Evolutionary conservation across 2,329 filamentous ascomycete species (phyloP), one percentile per base, ranked within the genome.

Genomic region (Thermothelomyces thermophilus): DNA sequence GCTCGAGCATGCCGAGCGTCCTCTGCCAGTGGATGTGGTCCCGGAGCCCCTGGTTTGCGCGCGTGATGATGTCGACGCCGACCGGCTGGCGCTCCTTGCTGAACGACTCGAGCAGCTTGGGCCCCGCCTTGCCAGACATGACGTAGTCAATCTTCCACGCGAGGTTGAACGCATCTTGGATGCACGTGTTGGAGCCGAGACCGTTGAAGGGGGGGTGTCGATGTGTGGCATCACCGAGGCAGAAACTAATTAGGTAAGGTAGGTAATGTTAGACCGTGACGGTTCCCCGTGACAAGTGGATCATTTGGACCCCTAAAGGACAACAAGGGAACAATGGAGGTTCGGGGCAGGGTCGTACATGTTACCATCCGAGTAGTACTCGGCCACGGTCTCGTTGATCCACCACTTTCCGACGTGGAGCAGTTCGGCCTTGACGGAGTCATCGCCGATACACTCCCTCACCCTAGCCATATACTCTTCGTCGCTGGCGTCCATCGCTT

Each of bases 371-470:
- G 70, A 74, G 56, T 82, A 84, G 11, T 68, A 64, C 60, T 81
- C 74, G 0, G 80, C 81, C 1, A 82, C 75, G 5, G 69, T 77
- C 61, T 84, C 80, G 55, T 82, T 82, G 58, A 84, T 75, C 46
- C 66, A 69, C 81, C 81, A 84, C 55, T 74, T 76, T 8, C 74
- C 73, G 5, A 79, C 62, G 46, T 72, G 64, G n/a, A 80, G 48
- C 41, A 83, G 71, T 58, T 81, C 70, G 2, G 73, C 66, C 0
- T 69, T 63, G 11, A 76, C 62, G 0, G 70, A 70, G 24, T 76
- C 73, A 57, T 82, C 77, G 0, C 79, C 79, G 46, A 83, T 77
- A 3, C 78, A 66, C 24, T 76, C 65, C 30, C 66, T 68, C 1
- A 79, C 66, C 3, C 72, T 64, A 24, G 64, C 57, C 3, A 72